Percentiles rank a stretch among this genome's conserved stretches.
phyloP scores from a whole-genome alignment of 2,329 filamentous ascomycete species.

The Ascochyta fabae region DNA sequence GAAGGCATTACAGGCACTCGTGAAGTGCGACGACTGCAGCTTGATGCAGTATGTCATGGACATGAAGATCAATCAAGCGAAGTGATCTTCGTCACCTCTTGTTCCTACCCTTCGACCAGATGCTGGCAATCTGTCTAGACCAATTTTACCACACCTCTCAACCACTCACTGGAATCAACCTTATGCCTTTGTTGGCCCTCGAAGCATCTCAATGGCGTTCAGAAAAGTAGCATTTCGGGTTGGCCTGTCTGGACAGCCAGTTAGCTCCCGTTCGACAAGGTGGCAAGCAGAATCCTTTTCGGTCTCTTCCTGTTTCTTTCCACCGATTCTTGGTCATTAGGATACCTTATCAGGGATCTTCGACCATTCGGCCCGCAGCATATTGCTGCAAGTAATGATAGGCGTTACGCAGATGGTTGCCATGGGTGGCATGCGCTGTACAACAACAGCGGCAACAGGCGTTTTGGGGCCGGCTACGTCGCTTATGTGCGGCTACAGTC shows the following conservation, averaged over 20 bases:
- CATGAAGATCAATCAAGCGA: constrained; percentile 46
- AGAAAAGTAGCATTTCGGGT: constrained; percentile 17
- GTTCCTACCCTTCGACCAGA: constrained; percentile 3
- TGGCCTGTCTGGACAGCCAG: constrained; percentile 18
- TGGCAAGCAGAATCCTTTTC: constrained; percentile 2
- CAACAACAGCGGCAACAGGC: constrained; percentile 13
- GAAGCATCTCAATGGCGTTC: constrained; percentile 29
- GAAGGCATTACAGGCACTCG: constrained; percentile 52
- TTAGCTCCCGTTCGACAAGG: constrained; percentile 14
- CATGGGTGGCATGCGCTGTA: constrained; percentile 14
- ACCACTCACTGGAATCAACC: constrained; percentile 2
- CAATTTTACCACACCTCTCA: not conserved
- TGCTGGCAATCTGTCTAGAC: constrained; percentile 19
- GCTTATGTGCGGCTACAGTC: constrained; percentile 9
- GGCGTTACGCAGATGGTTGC: constrained; percentile 14
- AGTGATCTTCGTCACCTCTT: constrained; percentile 13
- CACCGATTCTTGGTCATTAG: constrained; percentile 1
- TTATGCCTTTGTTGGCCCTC: not conserved
- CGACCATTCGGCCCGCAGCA: constrained; percentile 4
- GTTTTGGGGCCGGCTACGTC: constrained; percentile 8
- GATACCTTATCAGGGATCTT: not conserved
- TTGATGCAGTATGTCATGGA: constrained; percentile 54
- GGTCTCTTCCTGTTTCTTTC: not conserved
- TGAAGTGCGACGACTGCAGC: constrained; percentile 56
- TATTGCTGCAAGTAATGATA: constrained; percentile 18